Evolutionary conservation across 176 grass and related monocot species (phyloP), one percentile per base, ranked within the genome.

Genomic region (barley (Hordeum vulgare)): DNA sequence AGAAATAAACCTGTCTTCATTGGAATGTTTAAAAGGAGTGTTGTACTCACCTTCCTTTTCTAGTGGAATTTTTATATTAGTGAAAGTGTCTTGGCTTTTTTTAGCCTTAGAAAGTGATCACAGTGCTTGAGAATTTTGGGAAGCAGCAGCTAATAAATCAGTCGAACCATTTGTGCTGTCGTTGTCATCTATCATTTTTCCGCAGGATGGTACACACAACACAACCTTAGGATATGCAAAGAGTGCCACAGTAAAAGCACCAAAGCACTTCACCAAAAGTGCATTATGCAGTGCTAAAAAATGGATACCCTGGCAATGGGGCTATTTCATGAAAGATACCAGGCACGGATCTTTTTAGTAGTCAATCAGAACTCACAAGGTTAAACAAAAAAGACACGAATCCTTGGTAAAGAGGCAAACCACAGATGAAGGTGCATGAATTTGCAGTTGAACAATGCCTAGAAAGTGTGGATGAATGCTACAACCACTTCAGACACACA

Each of bases 401-500:
- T 45, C 24, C n/a, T 27, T 69, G 11, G n/a, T 13, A 4, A 15
- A 44, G 44, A 70, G 21, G 10, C 13, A 71, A 70, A 14, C 21
- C 40, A 25, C 35, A 37, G 56, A 78, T 79, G 54, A 41, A 74
- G 77, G n/a, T 31, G 33, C 47, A 63, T 17, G 58, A 82, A 78
- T 72, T 64, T 71, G 83, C 65, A 54, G 64, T 83, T 41, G 17
- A 25, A 83, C 35, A 71, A 24, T 69, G 40, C 83, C 66, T 44
- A 23, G 56, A 57, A 25, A 10, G 24, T 74, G 71, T 57, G 42
- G 6, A 83, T 25, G 51, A 31, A 83, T n/a, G 42, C 57, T 73
- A 26, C 34, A 79, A 34, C 58, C 33, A 83, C 57, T 84, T 79
- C 24, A 44, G 28, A 40, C 5, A 71, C 63, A 11, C 76, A 18